Evolutionary conservation across 805 yeast genomes (phyloP), one percentile per base, ranked within the genome.

Genomic region (Pichia cabralensis): DNA sequence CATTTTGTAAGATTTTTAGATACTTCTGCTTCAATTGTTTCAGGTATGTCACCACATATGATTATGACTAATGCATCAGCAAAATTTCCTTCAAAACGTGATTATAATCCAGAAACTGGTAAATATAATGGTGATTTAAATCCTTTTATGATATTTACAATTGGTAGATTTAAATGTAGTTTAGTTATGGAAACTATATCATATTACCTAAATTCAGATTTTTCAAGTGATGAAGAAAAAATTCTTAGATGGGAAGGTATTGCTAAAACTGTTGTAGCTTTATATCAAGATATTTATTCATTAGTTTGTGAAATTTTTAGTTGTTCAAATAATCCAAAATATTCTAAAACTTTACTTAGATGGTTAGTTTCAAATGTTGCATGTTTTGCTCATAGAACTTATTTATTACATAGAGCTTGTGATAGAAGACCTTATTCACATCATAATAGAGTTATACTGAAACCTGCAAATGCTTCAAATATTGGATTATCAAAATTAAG

Each of bases 331-430:
- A 34, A 38, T 28, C 30, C 35, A 8, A 31, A 33, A 22, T 39
- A 36, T 24, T 25, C 39, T 2, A 58, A 80, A 41, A 89, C 92
- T 3, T 94, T 89, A 18, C 62, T 89, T 38, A 58, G 79, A 5
- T 89, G 97, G 96, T 71, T 85, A 53, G 61, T 83, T 35, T 74
- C 88, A 24, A 88, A 89, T 53, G 77, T 81, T 43, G 73, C 78
- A 23, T 62, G 88, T 30, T 65, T 84, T 22, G 94, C 82, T 1
- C 43, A 42, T 28, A 32, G 43, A 17, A 30, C 35, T 2, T 39
- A 34, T 33, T 23, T 40, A 13, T 24, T 39, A 10, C 42, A 35
- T 28, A 25, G 36, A 23, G 38, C 38, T 12, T 41, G 41, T 18
- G 31, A 30, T 20, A 28, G 36, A 18, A 23, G 27, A 16, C 33